These are phyloP conservation scores for Mucor racemosus DNA, from an alignment of 371 early-diverging fungal genomes.

Conservation along the genomic window DNA sequence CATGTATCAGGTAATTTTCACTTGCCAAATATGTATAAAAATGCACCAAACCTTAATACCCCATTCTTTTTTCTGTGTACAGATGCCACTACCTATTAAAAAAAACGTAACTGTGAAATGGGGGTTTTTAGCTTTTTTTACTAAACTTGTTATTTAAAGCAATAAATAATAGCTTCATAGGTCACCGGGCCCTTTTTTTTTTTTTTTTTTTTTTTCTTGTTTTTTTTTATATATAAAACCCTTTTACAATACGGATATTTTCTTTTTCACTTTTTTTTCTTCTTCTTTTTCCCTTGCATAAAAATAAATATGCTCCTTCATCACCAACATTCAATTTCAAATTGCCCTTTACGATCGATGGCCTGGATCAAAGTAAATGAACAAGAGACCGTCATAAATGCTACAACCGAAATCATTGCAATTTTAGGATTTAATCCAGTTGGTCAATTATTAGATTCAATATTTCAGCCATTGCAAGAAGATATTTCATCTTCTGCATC, in stretches of 20 bases:
- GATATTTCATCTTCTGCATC: slow-evolving; percentile 4
- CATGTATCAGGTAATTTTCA: not conserved
- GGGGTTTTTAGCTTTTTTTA: too few relatives aligned
- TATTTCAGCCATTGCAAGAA: slow-evolving; percentile 18
- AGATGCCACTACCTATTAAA: too few relatives aligned
- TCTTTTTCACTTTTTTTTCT: not conserved
- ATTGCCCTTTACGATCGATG: slow-evolving; percentile 30
- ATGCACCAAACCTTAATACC: not conserved
- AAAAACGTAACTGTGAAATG: too few relatives aligned
- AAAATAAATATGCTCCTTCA: not conserved
- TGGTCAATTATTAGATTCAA: slow-evolving; percentile 6
- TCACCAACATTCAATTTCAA: slow-evolving; percentile 13
- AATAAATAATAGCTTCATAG: too few relatives aligned
- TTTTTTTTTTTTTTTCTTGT: not conserved
- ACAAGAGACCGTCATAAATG: slow-evolving; percentile 6
- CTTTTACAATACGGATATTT: not conserved
- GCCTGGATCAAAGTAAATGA: slow-evolving; percentile 26
- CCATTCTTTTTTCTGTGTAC: not conserved
- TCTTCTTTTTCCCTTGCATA: not conserved
- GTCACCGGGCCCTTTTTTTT: not conserved
- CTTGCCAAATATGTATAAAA: not conserved
- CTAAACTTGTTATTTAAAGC: too few relatives aligned
- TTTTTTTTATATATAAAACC: not conserved
- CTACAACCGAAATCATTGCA: slow-evolving; percentile 21
- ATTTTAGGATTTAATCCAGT: slow-evolving; percentile 20